Percentiles rank a stretch among this genome's conserved stretches.
Evolutionary conservation across 1,139 yeast species (phyloP).

Genomic region (Geotrichum restrictum): DNA sequence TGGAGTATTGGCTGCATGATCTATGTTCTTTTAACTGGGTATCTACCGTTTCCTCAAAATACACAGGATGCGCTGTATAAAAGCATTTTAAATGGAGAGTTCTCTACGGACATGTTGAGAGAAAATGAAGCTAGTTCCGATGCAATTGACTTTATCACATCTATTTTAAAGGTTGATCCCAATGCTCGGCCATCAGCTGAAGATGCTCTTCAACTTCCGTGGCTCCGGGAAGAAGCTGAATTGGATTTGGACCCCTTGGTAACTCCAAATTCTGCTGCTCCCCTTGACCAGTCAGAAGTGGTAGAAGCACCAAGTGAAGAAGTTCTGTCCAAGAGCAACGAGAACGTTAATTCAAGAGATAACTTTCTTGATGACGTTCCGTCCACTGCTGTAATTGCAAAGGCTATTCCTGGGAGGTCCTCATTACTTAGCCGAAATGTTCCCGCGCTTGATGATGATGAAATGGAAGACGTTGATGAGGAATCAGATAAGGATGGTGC

Average conservation of each 20-base stretch:
- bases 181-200: constrained; percentile 63
- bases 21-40: constrained; percentile 85
- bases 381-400: constrained; percentile 3
- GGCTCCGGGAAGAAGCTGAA: constrained; percentile 45
- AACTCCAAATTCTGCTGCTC: background rate
- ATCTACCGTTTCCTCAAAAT: constrained; percentile 87
- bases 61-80: constrained; percentile 82
- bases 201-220: constrained; percentile 67
- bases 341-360: background rate
- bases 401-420: background rate
- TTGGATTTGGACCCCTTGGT: background rate
- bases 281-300: constrained; percentile 6
- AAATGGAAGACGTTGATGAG: constrained; percentile 15
- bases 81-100: constrained; percentile 72
- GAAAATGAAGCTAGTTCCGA: constrained; percentile 61
- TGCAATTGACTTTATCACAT: constrained; percentile 62
- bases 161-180: constrained; percentile 73
- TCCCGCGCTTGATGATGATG: constrained; percentile 8
- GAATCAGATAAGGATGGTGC: constrained; percentile 19
- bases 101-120: constrained; percentile 71
- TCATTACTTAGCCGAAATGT: constrained; percentile 4
- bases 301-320: background rate
- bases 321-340: background rate
- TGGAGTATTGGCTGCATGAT: constrained; percentile 95
- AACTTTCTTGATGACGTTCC: background rate